These are phyloP conservation scores for Benincasa hispida DNA, from an alignment of 306 rosid species.

Conservation along the genomic window DNA sequence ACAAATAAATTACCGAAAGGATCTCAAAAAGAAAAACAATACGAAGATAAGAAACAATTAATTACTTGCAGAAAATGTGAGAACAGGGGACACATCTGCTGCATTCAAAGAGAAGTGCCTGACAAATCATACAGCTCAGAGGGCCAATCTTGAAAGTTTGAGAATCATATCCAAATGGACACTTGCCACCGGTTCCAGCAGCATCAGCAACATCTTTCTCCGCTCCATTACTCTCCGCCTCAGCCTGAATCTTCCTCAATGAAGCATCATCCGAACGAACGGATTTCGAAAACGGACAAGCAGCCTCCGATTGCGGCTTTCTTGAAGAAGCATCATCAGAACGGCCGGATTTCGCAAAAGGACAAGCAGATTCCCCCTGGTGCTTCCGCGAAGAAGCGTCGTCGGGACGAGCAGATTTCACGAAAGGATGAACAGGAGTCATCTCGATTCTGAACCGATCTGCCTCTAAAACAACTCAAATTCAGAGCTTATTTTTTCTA, in stretches of 20 bases:
- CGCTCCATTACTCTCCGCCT: not conserved
- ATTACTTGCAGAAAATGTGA: conserved; percentile 70
- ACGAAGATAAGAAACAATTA: not conserved
- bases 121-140: conserved; percentile 78
- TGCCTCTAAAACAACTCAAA: not conserved
- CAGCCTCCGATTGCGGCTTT: conserved; percentile 3
- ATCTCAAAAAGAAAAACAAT: not conserved
- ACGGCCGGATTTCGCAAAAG: conserved; percentile 72
- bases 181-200: conserved; percentile 31
- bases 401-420: conserved; percentile 72
- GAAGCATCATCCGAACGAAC: not conserved
- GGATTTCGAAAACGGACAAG: not conserved
- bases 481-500: not conserved
- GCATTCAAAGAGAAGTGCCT: conserved; percentile 27
- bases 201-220: not conserved
- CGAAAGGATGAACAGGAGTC: conserved; percentile 88
- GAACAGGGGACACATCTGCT: conserved; percentile 77
- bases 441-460: conserved; percentile 24
- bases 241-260: not conserved
- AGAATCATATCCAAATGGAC: conserved; percentile 82
- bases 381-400: conserved; percentile 24
- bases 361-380: conserved; percentile 41
- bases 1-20: not conserved
- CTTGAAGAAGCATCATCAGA: conserved; percentile 49
- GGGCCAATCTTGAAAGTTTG: conserved; percentile 87